Percentiles rank a stretch among this genome's conserved stretches.
These are phyloP conservation scores for Physaria fendleri DNA, from an alignment of 345 rosid genomes.

Conservation along the genomic window DNA sequence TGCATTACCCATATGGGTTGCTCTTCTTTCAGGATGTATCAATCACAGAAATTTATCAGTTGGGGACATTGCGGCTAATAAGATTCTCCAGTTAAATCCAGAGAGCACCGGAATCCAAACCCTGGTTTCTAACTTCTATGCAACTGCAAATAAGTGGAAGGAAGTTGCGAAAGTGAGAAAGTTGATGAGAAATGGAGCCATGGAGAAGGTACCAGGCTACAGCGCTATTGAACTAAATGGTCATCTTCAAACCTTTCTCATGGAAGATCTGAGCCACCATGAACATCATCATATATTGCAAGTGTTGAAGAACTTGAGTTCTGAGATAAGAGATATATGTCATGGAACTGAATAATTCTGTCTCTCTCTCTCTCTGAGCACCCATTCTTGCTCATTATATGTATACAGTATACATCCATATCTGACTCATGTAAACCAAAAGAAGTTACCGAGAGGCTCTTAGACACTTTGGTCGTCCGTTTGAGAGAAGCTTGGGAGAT, in stretches of 20 bases:
- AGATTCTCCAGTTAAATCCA: slow-evolving; percentile 48
- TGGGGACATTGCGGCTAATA: slow-evolving; percentile 58
- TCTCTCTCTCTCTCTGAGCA: not conserved
- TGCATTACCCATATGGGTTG: slow-evolving; percentile 56
- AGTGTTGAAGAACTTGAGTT: slow-evolving; percentile 35
- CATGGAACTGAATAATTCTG: too few species aligned
- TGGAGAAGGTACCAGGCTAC: slow-evolving; percentile 60
- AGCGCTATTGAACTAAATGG: slow-evolving; percentile 61
- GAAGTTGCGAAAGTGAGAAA: slow-evolving; percentile 53
- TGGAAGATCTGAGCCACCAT: slow-evolving; percentile 55
- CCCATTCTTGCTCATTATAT: not conserved
- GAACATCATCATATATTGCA: slow-evolving; percentile 35
- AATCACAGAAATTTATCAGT: slow-evolving; percentile 40
- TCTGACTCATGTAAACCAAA: not conserved
- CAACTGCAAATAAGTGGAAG: slow-evolving; percentile 49
- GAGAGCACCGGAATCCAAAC: slow-evolving; percentile 53
- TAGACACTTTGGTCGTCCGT: slow-evolving; percentile 11
- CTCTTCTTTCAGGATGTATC: slow-evolving; percentile 76
- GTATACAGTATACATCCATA: not conserved
- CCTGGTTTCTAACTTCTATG: slow-evolving; percentile 64
- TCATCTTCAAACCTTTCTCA: slow-evolving; percentile 44
- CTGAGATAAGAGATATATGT: slow-evolving; percentile 15
- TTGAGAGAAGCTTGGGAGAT: slow-evolving; percentile 25
- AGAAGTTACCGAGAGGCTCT: not conserved
- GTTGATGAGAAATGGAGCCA: slow-evolving; percentile 44